Evolutionary conservation across 2,329 filamentous ascomycete genomes (phyloP), one percentile per base, ranked within the genome.

Genomic region (Beauveria pseudobassiana): DNA sequence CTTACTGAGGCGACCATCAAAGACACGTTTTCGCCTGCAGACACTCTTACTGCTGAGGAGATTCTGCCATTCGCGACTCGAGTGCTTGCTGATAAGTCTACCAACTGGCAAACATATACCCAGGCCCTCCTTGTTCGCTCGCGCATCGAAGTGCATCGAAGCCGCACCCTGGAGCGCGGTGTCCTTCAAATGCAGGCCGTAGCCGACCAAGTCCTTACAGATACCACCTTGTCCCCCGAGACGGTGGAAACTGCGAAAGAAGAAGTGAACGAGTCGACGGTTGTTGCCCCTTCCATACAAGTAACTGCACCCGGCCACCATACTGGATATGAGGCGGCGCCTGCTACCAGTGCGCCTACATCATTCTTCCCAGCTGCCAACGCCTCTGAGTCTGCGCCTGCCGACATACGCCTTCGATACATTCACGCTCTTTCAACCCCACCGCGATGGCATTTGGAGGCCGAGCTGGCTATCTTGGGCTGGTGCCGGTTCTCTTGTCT

Each of bases 61-160:
- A 93, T 96, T 5, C 76, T 96, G 1, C 95, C 95, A 0, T 99
- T 93, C 71, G 95, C 95, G 0, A 88, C 87, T 1, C 86, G 95
- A 46, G 95, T 98, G 0, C 81, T 99, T 1, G 84, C 89, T 9
- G 92, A 95, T 64, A 93, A 93, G 67, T 89, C 89, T 51, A 93
- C 91, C 1, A 99, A 98, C 73, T 99, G 95, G 95, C 95, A 98
- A 73, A 88, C 97, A 40, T 98, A 98, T 72, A 97, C 95, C 0
- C 93, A 98, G 71, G 95, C 92, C 0, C 79, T 99, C 9, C 80
- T 99, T 0, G 90, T 98, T 1, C 84, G 95, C 50, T 96, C 91
- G 63, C 83, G 95, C 18, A 93, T 98, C 60, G 95, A 99, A 74
- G 82, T 93, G 0, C 93, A 96, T 74, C 85, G 86, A 59, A 91